These are phyloP conservation scores for Blastobotrys robertii DNA, from an alignment of 805 yeast species.

Conservation along the genomic window DNA sequence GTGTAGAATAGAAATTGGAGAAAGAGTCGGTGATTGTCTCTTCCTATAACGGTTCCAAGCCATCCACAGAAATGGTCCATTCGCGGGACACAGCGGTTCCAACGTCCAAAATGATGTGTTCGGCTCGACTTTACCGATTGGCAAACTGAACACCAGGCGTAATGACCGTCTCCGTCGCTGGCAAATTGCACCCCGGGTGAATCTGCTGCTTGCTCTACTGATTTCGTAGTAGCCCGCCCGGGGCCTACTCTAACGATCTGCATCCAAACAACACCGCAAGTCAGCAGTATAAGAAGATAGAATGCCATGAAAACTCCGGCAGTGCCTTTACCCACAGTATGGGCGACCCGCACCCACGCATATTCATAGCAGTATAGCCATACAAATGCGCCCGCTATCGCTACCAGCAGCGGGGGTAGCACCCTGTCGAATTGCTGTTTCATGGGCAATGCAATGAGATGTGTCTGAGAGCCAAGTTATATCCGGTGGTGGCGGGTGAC, in stretches of 20 bases:
- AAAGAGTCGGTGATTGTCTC: constrained; percentile 52
- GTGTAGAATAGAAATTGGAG: constrained; percentile 36
- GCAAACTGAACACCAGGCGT: constrained; percentile 66
- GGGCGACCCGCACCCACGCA: constrained; percentile 33
- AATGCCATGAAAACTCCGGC: constrained; percentile 28
- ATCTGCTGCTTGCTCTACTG: constrained; percentile 9
- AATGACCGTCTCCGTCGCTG: constrained; percentile 67
- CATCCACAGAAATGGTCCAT: constrained; percentile 83
- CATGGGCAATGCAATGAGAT: no score
- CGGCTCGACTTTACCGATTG: constrained; percentile 55
- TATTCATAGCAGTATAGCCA: constrained; percentile 38
- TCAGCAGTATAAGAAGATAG: constrained; percentile 18
- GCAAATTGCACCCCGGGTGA: constrained; percentile 46
- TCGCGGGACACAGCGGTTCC: constrained; percentile 50
- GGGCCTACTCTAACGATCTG: constrained; percentile 45
- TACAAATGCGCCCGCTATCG: constrained; percentile 32
- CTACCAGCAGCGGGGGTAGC: constrained; percentile 10
- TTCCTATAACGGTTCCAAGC: constrained; percentile 67
- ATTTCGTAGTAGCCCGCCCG: constrained; percentile 33
- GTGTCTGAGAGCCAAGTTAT: no score
- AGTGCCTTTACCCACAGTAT: constrained; percentile 28
- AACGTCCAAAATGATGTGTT: constrained; percentile 55
- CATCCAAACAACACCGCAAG: constrained; percentile 35
- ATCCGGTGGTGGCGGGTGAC: no score
- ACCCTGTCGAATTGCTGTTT: not conserved